Evolutionary conservation across 1,139 yeast genomes (phyloP).

Genomic region (Nakaseomyces kungkrabaensis): DNA sequence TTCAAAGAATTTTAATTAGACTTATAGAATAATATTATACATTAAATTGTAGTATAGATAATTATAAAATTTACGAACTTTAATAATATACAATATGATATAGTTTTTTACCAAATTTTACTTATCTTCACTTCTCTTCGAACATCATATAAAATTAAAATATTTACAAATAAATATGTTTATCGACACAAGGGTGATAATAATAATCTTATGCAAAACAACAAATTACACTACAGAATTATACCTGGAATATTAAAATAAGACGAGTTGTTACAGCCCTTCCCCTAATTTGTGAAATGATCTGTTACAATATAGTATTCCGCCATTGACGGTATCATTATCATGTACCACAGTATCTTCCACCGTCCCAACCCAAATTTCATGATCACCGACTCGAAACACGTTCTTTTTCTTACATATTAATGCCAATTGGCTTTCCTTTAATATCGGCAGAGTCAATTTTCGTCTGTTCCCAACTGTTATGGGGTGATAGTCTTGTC

Average conservation of each 20-base stretch:
- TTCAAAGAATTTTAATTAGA: background rate
- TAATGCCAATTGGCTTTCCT: constrained; percentile 50
- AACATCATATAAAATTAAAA: no score
- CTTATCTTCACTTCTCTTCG: no score
- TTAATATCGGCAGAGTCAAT: constrained; percentile 46
- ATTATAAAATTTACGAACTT: background rate
- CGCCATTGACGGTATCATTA: constrained; percentile 39
- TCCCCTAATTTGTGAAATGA: constrained; percentile 50
- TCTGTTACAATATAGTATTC: constrained; percentile 55
- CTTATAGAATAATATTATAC: background rate
- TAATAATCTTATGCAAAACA: background rate
- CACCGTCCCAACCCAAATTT: constrained; percentile 75
- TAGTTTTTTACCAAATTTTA: no score
- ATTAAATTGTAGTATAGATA: background rate
- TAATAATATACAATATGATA: no score
- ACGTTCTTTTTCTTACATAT: constrained; percentile 50
- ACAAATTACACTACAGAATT: no score
- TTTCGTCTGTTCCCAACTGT: constrained; percentile 12
- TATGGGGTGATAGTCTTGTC: constrained; percentile 24
- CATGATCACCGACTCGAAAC: constrained; percentile 65
- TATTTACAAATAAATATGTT: no score
- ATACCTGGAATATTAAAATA: no score
- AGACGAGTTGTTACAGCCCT: constrained; percentile 4
- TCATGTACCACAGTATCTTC: constrained; percentile 38
- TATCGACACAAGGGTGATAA: background rate